Evolutionary conservation across 805 yeast genomes (phyloP).

Genomic region (Pichia ethanolica): DNA sequence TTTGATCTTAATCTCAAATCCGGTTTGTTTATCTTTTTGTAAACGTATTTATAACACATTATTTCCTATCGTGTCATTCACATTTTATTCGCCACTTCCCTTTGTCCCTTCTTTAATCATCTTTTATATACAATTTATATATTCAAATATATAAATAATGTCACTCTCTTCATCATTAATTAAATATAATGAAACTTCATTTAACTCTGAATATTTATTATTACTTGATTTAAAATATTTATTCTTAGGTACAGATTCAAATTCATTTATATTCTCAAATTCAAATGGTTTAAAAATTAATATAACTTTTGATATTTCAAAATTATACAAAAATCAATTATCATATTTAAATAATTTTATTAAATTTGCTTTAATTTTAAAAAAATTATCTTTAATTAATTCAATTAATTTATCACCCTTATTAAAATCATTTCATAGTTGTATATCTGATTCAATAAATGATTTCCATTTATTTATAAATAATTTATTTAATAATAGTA

Average conservation of each 20-base stretch:
- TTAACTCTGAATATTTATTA: not conserved
- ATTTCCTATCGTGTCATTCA: too few relatives aligned
- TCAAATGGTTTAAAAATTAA: not conserved
- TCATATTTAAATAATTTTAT: conserved; percentile 7
- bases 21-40: too few relatives aligned
- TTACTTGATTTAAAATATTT: not conserved
- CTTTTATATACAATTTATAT: too few relatives aligned
- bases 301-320: not conserved
- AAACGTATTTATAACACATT: too few relatives aligned
- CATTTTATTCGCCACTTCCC: too few relatives aligned
- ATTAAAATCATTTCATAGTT: not conserved
- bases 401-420: not conserved
- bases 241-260: conserved; percentile 7
- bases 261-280: conserved; percentile 2
- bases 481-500: not conserved
- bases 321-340: conserved; percentile 2
- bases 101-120: too few relatives aligned
- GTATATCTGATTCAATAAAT: not conserved
- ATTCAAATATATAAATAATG: not conserved
- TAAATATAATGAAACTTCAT: not conserved
- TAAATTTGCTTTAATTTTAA: conserved; percentile 7
- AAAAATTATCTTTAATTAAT: not conserved
- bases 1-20: too few relatives aligned
- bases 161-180: not conserved
- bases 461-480: not conserved